Conservation (phyloP, 306 rosid species). For the Pyrus betulifolia region DNA sequence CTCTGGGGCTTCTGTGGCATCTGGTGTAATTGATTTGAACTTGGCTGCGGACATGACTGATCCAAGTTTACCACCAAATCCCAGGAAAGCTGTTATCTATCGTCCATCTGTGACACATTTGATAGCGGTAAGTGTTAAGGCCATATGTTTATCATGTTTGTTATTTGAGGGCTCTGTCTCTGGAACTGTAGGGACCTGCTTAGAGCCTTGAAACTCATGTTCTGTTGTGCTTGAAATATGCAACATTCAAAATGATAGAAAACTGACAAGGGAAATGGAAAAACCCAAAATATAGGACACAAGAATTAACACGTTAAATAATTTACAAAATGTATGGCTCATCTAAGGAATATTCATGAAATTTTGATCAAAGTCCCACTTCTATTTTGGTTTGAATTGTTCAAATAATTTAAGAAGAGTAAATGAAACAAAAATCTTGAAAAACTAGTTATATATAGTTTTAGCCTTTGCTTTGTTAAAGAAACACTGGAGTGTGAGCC, state of each 20-base stretch:
- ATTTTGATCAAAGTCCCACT: background rate
- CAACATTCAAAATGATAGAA: background rate
- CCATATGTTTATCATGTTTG: background rate
- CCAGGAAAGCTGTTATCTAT: slow-evolving; percentile 84
- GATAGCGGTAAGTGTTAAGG: slow-evolving; percentile 68
- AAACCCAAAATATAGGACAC: background rate
- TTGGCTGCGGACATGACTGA: slow-evolving; percentile 81
- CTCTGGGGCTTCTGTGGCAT: slow-evolving; percentile 82
- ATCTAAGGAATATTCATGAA: background rate
- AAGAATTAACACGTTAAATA: background rate
- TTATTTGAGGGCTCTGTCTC: background rate
- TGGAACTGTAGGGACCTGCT: background rate
- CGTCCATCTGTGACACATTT: slow-evolving; percentile 88
- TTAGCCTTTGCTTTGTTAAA: background rate
- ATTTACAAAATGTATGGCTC: background rate
- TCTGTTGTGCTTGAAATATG: background rate
- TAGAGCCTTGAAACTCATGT: background rate
- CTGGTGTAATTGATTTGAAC: slow-evolving; percentile 79
- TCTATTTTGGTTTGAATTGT: background rate
- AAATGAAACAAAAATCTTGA: background rate
- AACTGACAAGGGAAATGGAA: background rate
- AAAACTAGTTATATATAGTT: background rate
- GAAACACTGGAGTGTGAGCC: background rate
- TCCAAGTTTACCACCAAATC: slow-evolving; percentile 78
- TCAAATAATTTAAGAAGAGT: background rate